phyloP scores from a whole-genome alignment of 441 rosid species.

The Erodium trifolium region DNA sequence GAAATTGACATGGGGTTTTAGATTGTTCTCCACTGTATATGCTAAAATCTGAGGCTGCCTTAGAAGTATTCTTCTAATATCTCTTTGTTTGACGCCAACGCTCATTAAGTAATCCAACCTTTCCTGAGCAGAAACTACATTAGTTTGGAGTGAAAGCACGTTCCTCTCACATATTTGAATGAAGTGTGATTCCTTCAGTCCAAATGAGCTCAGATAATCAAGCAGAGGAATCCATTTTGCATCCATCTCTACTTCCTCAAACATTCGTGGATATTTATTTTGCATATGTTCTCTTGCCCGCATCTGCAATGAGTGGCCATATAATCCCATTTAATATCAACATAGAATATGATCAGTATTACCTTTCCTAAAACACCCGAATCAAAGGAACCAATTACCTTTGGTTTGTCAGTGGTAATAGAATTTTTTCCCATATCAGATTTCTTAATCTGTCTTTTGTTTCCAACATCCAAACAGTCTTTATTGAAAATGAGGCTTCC shows the following conservation, averaged over 20 bases:
- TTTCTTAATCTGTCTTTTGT: conserved; percentile 22
- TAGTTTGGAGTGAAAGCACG: conserved; percentile 73
- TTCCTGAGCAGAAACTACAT: conserved; percentile 64
- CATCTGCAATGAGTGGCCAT: conserved; percentile 34
- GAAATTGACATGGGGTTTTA: conserved; percentile 74
- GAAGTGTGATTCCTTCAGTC: conserved; percentile 77
- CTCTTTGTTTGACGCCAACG: conserved; percentile 78
- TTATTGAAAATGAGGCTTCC: conserved; percentile 21
- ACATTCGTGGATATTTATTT: conserved; percentile 43
- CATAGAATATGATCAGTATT: conserved; percentile 14
- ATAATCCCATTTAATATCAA: conserved; percentile 2
- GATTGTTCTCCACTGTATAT: conserved; percentile 74
- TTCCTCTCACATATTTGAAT: conserved; percentile 82
- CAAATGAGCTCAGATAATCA: conserved; percentile 69
- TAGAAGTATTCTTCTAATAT: conserved; percentile 67
- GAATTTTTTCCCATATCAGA: conserved; percentile 20
- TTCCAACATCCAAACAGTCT: conserved; percentile 24
- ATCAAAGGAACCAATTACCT: conserved; percentile 26
- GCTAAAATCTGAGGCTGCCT: conserved; percentile 87
- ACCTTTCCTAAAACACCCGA: conserved; percentile 45
- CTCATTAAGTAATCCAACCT: conserved; percentile 80
- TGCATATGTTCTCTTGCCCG: conserved; percentile 28
- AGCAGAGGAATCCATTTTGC: conserved; percentile 78
- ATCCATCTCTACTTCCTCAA: conserved; percentile 67
- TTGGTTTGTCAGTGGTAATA: conserved; percentile 19